phyloP scores from a whole-genome alignment of 257 asterid genomes.

The Haberlea rhodopensis region DNA sequence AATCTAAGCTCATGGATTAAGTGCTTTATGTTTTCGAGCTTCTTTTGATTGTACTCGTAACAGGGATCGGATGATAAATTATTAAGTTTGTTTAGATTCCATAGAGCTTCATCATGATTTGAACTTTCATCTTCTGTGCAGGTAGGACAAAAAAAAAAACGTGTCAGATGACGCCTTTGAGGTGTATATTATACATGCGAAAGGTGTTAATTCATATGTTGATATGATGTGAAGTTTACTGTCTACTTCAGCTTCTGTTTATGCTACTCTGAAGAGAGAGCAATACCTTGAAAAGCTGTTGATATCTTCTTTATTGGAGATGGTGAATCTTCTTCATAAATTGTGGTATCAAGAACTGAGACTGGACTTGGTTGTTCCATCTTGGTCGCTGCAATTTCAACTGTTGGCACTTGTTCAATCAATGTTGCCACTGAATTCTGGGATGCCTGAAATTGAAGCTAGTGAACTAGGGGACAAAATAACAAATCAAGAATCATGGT shows the following conservation, averaged over 20 bases:
- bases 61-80: constrained; percentile 26
- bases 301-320: constrained; percentile 84
- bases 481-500: constrained; percentile 4
- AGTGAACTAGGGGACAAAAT: constrained; percentile 28
- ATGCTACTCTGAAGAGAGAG: constrained; percentile 16
- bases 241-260: constrained; percentile 14
- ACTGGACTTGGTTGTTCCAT: constrained; percentile 94
- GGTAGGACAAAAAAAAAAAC: constrained; percentile 27
- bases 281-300: constrained; percentile 74
- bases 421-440: constrained; percentile 54
- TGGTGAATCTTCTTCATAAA: constrained; percentile 77
- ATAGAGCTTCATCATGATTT: constrained; percentile 52
- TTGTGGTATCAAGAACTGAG: constrained; percentile 79
- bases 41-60: background rate
- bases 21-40: constrained; percentile 2
- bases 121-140: constrained; percentile 33
- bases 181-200: constrained; percentile 18
- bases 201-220: background rate
- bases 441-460: constrained; percentile 16
- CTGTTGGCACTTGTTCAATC: constrained; percentile 42
- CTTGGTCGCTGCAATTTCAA: constrained; percentile 41
- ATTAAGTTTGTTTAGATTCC: constrained; percentile 48
- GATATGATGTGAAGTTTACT: background rate
- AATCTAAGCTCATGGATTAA: constrained; percentile 45
- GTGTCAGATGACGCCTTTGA: constrained; percentile 25